Conservation (phyloP, 768 basidiomycete species). For the Auriculariales sp. region DNA sequence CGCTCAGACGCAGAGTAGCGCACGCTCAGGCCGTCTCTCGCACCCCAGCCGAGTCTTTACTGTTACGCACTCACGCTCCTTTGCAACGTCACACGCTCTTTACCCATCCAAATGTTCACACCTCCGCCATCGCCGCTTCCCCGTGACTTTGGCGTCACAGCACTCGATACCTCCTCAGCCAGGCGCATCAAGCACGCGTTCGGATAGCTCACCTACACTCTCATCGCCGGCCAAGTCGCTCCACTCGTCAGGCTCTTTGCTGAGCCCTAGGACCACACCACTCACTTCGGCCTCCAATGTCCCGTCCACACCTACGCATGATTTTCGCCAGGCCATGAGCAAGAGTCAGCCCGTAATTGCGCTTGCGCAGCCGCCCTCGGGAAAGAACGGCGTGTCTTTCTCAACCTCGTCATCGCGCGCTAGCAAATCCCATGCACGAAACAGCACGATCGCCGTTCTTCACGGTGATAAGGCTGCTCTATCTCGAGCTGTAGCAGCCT, state of each 20-base stretch:
- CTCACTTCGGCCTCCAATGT: background rate
- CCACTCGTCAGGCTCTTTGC: background rate
- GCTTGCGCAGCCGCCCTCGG: background rate
- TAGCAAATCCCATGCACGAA: background rate
- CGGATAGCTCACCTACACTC: background rate
- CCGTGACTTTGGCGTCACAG: background rate
- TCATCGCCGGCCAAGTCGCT: background rate
- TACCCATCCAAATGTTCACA: background rate
- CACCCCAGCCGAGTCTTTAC: too few species aligned
- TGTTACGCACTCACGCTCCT: too few species aligned
- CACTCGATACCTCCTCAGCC: background rate
- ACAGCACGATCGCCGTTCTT: too few species aligned
- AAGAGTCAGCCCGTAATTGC: too few species aligned
- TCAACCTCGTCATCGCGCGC: background rate
- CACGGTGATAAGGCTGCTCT: too few species aligned
- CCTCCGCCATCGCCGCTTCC: background rate
- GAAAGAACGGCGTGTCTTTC: background rate
- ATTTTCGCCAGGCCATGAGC: too few species aligned
- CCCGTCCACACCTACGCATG: too few species aligned
- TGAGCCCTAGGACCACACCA: background rate
- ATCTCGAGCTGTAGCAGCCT: too few species aligned
- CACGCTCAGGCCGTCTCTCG: too few species aligned
- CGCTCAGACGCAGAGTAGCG: too few species aligned
- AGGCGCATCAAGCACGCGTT: background rate
- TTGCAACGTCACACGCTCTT: too few species aligned